A percentile compares a stretch with the other conserved stretches of the same genome.
phyloP scores from a whole-genome alignment of 805 yeast genomes.

The Saitoella complicata region DNA sequence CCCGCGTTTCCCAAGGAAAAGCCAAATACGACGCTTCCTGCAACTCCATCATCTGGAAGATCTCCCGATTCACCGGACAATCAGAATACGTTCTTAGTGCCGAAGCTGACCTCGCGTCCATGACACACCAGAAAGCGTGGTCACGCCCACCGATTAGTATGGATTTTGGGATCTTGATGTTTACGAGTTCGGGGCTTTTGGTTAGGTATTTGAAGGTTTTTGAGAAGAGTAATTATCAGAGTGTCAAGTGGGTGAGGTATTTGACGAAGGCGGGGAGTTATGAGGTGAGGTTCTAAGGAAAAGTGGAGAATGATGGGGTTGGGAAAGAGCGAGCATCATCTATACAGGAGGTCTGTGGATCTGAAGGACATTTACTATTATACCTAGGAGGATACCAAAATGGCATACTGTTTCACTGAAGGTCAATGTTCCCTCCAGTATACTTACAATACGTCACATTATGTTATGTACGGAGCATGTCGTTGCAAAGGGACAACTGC shows the following conservation, averaged over 20 bases:
- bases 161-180: constrained; percentile 55
- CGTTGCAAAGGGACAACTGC: no score
- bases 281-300: constrained; percentile 48
- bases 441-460: no score
- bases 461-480: no score
- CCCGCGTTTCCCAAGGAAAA: constrained; percentile 40
- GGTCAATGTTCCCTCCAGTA: no score
- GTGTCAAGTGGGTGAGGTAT: constrained; percentile 82
- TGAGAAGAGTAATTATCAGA: constrained; percentile 43
- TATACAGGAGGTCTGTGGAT: no score
- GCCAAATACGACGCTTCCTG: constrained; percentile 54
- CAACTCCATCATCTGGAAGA: constrained; percentile 49
- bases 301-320: not conserved
- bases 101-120: constrained; percentile 28
- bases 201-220: constrained; percentile 56
- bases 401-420: no score
- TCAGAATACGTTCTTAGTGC: constrained; percentile 46
- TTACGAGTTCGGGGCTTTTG: constrained; percentile 57
- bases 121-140: constrained; percentile 30
- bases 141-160: constrained; percentile 60
- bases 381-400: no score
- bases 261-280: constrained; percentile 60
- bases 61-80: constrained; percentile 50
- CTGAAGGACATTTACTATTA: no score
- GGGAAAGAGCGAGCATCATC: no score